Base-by-base conservation (phyloP, 257 asterid genomes). In the Scutellaria minor region DNA sequence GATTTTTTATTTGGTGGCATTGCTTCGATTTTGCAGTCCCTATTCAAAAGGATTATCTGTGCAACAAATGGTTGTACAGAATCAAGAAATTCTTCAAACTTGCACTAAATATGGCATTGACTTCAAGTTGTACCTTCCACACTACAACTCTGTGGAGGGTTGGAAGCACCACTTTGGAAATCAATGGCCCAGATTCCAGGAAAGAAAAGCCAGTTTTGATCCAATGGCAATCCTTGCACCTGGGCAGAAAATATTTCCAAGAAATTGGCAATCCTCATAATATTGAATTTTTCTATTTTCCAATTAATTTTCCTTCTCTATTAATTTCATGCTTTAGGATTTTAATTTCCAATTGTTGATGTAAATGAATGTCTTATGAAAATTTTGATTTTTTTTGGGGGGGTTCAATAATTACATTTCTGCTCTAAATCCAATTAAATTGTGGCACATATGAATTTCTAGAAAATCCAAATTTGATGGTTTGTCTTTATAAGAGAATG, bases 181-280 rank as follows among this genome's bases (percentile, higher is more conserved):
- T 80, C 92, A 84, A 67, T 93, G 98, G 97, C 6, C 88, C 0
- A 89, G 95, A 83, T 93, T 93, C 41, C 83, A 79, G 11, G 90
- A 89, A 3, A 85, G 92, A 52, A 93, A 91, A 58, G 66, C 81
- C 3, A 31, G 76, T 56, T 93, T 87, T 70, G 97, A 93, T 86
- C 97, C 96, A 9, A 83, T 80, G 93, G 96, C 96, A 9, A 75
- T 91, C 77, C 97, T 91, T 83, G 96, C 97, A 3, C 98, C 98
- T 61, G 96, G 98, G 0, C 98, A 93, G 77, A 89, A 86, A 70
- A 90, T 93, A 13, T 93, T 93, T 70, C 75, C 85, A 6, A 87
- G 96, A 78, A 89, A 85, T 72, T 81, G 80, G 63, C 78, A 71
- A 70, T 82, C 74, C 74, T 87, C 72, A 0, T 59, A 40, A 77